These are phyloP conservation scores for Metschnikowia continentalis DNA, from an alignment of 805 yeast species.

Conservation along the genomic window DNA sequence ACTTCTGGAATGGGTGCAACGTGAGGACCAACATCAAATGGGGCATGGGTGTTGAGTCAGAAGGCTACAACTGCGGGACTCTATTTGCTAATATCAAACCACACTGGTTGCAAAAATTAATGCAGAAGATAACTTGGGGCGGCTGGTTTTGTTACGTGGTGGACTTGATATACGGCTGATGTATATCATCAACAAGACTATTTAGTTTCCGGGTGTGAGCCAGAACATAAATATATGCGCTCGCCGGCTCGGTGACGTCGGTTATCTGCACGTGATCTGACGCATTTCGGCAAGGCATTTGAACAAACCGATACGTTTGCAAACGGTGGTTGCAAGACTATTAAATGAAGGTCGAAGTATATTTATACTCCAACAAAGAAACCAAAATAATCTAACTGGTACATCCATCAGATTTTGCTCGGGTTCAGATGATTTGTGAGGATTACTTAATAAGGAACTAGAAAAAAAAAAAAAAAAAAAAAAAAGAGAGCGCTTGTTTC, in stretches of 20 bases:
- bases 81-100: conserved; percentile 53
- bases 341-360: background rate
- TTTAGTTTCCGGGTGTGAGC: background rate
- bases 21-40: conserved; percentile 67
- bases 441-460: background rate
- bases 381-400: background rate
- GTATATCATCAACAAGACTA: background rate
- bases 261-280: conserved; percentile 1
- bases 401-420: background rate
- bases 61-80: conserved; percentile 79
- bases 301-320: background rate
- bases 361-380: background rate
- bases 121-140: conserved; percentile 55
- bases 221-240: background rate
- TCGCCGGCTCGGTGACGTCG: background rate
- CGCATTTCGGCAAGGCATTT: conserved; percentile 2
- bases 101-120: conserved; percentile 41
- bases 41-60: conserved; percentile 87
- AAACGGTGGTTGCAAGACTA: background rate
- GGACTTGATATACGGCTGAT: conserved; percentile 46
- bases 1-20: conserved; percentile 77
- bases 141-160: conserved; percentile 56
- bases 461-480: background rate
- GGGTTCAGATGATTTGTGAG: background rate
- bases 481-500: conserved; percentile 1